Percentiles rank a stretch among this genome's conserved stretches.
phyloP scores from a whole-genome alignment of 495 filamentous ascomycete genomes.

The Pseudomonodictys pantanalensis region DNA sequence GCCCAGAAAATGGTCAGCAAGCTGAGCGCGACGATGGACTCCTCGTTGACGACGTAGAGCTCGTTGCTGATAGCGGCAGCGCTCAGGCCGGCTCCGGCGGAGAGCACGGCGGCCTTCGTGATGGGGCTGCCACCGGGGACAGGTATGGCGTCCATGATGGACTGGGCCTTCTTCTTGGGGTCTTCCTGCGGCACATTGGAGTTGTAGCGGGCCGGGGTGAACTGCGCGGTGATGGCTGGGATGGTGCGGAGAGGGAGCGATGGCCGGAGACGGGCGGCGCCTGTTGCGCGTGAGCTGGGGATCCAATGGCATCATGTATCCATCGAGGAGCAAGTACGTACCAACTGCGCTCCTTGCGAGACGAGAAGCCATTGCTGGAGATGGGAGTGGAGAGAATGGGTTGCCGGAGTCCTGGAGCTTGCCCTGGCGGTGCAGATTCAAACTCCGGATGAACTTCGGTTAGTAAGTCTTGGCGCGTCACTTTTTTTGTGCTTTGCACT shows the following conservation, averaged over 20 bases:
- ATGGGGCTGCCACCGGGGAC: conserved; percentile 49
- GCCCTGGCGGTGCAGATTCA: conserved; percentile 23
- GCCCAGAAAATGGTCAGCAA: conserved; percentile 85
- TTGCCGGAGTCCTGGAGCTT: conserved; percentile 22
- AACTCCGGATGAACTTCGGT: not conserved
- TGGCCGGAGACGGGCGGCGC: conserved; percentile 83
- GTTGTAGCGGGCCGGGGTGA: conserved; percentile 61
- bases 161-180: conserved; percentile 91
- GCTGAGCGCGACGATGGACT: conserved; percentile 86
- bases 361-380: conserved; percentile 83
- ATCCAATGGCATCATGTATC: conserved; percentile 31
- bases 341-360: conserved; percentile 87
- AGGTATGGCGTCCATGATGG: conserved; percentile 78
- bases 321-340: conserved; percentile 50
- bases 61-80: conserved; percentile 98
- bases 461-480: not conserved
- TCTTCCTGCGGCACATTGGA: conserved; percentile 79
- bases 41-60: conserved; percentile 98
- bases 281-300: conserved; percentile 48
- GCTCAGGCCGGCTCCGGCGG: conserved; percentile 82
- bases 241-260: conserved; percentile 61
- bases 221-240: conserved; percentile 65
- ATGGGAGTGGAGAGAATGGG: conserved; percentile 49
- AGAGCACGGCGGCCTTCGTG: conserved; percentile 94
- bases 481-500: conserved; percentile 5